These are phyloP conservation scores for Melaleuca alternifolia DNA, from an alignment of 345 rosid species.

Conservation along the genomic window DNA sequence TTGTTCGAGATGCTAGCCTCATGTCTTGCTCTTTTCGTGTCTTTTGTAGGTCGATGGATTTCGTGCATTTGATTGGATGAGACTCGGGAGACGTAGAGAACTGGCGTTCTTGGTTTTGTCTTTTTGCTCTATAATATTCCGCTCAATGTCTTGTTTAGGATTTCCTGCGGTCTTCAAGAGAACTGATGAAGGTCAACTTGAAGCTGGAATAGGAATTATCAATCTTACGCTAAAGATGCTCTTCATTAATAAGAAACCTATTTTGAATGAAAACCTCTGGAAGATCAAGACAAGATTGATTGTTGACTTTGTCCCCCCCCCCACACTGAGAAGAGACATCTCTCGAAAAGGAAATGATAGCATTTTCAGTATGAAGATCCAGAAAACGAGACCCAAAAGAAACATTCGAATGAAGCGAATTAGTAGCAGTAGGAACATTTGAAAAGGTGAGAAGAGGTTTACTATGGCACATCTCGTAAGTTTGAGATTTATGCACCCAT, in stretches of 20 bases:
- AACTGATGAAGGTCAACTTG: not conserved
- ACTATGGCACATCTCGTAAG: not conserved
- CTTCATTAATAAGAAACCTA: not conserved
- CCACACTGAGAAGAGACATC: not conserved
- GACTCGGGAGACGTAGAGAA: not conserved
- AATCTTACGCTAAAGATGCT: not conserved
- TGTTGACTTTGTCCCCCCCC: not conserved
- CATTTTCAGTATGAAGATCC: not conserved
- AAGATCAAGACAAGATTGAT: not conserved
- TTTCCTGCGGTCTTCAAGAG: not conserved
- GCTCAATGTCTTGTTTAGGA: not conserved
- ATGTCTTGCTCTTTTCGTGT: not conserved
- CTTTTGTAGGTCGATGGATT: not conserved
- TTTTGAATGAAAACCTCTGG: not conserved
- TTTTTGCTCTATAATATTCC: not conserved
- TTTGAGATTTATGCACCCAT: not conserved
- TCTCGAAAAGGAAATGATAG: not conserved
- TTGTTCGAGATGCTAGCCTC: not conserved
- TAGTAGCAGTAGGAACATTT: not conserved
- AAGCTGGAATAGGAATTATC: not conserved
- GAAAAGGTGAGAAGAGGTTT: not conserved
- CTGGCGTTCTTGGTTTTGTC: not conserved
- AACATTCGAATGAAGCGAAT: not conserved
- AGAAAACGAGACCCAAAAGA: not conserved
- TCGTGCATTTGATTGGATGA: not conserved